A percentile compares a stretch with the other conserved stretches of the same genome.
These are phyloP conservation scores for Zygotorulaspora sp. DNA, from an alignment of 805 yeast genomes.

Conservation along the genomic window DNA sequence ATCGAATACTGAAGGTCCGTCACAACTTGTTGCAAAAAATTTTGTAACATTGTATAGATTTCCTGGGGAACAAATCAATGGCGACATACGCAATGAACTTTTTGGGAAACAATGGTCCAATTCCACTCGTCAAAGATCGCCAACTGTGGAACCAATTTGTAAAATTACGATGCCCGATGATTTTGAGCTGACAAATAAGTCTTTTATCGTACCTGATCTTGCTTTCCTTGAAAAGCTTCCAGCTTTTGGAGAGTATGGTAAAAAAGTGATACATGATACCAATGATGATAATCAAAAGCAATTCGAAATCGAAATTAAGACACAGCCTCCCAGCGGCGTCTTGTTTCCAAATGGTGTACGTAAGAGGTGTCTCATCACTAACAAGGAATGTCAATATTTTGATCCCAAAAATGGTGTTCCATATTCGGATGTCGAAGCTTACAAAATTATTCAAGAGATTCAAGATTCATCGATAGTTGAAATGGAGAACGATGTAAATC, in stretches of 20 bases:
- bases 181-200: constrained; percentile 8
- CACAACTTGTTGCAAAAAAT: constrained; percentile 54
- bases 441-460: constrained; percentile 54
- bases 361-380: constrained; percentile 65
- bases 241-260: constrained; percentile 55
- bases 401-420: constrained; percentile 90
- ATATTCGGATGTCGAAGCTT: constrained; percentile 79
- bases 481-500: constrained; percentile 39
- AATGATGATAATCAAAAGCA: constrained; percentile 45
- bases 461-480: constrained; percentile 50
- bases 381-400: constrained; percentile 66
- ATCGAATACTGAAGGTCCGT: constrained; percentile 59
- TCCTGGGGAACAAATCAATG: constrained; percentile 13
- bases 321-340: constrained; percentile 72
- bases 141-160: constrained; percentile 48
- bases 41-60: constrained; percentile 48
- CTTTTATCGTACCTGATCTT: constrained; percentile 40
- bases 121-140: constrained; percentile 50
- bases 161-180: constrained; percentile 37
- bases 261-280: constrained; percentile 39
- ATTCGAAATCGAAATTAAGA: constrained; percentile 48
- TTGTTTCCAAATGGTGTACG: constrained; percentile 64
- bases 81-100: constrained; percentile 30
- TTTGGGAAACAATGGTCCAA: constrained; percentile 57
- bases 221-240: constrained; percentile 40